These are phyloP conservation scores for Lithohypha guttulata DNA, from an alignment of 2,329 filamentous ascomycete genomes.

Conservation along the genomic window DNA sequence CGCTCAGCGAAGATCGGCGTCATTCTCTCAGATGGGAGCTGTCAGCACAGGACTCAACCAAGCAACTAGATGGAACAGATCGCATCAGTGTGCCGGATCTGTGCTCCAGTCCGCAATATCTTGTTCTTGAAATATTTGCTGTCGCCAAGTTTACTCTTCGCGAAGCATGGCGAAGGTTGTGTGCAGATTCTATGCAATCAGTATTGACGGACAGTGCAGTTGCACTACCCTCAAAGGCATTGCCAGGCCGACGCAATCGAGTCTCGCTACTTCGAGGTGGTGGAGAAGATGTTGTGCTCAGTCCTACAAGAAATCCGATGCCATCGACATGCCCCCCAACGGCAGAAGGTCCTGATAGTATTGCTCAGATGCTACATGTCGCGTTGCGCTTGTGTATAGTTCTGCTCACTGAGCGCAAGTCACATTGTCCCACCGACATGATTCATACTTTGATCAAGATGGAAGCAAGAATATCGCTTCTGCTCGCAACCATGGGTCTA, in stretches of 20 bases:
- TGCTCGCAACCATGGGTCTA: conserved; percentile 18
- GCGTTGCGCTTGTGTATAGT: not conserved
- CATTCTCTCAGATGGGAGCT: conserved; percentile 27
- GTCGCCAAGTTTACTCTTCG: conserved; percentile 2
- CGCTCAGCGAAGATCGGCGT: conserved; percentile 57
- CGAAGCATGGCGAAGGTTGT: conserved; percentile 29
- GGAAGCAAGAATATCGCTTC: conserved; percentile 16
- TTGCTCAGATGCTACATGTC: not conserved
- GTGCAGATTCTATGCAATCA: conserved; percentile 63
- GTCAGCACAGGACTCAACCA: not conserved
- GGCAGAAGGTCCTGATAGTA: not conserved
- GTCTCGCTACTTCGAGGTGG: conserved; percentile 17
- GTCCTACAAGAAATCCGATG: not conserved
- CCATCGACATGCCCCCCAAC: not conserved
- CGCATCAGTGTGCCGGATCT: no score
- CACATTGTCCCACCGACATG: conserved; percentile 12
- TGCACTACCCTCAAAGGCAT: conserved; percentile 43
- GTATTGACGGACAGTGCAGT: conserved; percentile 87
- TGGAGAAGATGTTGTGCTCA: not conserved
- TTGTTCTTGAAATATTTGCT: conserved; percentile 6
- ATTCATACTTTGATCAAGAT: conserved; percentile 16
- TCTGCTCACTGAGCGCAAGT: not conserved
- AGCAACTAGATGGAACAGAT: no score
- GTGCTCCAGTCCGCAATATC: not conserved
- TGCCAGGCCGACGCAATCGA: conserved; percentile 32